Evolutionary conservation across 2,329 filamentous ascomycete genomes (phyloP).

Genomic region (Ophioceras dolichostomum): DNA sequence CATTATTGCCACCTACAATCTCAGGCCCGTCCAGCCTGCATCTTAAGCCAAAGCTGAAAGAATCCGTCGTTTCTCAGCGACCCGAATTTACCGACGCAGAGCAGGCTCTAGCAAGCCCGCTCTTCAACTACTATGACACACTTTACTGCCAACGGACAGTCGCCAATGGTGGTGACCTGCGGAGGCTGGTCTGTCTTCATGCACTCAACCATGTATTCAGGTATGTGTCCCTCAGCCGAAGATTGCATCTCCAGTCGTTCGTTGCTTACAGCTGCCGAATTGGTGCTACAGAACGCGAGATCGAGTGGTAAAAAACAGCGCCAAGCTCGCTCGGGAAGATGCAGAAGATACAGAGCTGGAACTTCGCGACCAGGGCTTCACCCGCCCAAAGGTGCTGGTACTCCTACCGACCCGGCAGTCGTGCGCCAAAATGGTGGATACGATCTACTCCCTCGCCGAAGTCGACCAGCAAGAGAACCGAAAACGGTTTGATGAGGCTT

Average conservation of each 20-base stretch:
- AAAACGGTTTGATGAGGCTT: conserved; percentile 81
- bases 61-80: conserved; percentile 38
- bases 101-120: conserved; percentile 51
- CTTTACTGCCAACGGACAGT: conserved; percentile 62
- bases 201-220: conserved; percentile 88
- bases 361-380: conserved; percentile 87
- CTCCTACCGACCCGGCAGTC: conserved; percentile 81
- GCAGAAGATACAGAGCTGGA: conserved; percentile 56
- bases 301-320: conserved; percentile 83
- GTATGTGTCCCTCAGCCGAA: conserved; percentile 35
- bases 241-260: too few relatives aligned
- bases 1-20: conserved; percentile 21
- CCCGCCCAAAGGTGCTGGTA: conserved; percentile 83
- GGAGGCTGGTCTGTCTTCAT: conserved; percentile 67
- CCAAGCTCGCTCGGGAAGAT: conserved; percentile 57
- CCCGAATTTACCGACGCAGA: conserved; percentile 49
- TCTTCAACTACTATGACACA: conserved; percentile 77
- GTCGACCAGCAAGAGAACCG: conserved; percentile 92
- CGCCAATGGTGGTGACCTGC: conserved; percentile 54
- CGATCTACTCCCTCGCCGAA: conserved; percentile 61
- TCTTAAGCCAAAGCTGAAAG: conserved; percentile 59
- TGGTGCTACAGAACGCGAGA: conserved; percentile 57
- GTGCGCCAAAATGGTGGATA: conserved; percentile 66
- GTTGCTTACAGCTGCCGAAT: not conserved
- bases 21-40: conserved; percentile 34